These are phyloP conservation scores for Ustilago loliicola DNA, from an alignment of 1,284 basidiomycete species.

Conservation along the genomic window DNA sequence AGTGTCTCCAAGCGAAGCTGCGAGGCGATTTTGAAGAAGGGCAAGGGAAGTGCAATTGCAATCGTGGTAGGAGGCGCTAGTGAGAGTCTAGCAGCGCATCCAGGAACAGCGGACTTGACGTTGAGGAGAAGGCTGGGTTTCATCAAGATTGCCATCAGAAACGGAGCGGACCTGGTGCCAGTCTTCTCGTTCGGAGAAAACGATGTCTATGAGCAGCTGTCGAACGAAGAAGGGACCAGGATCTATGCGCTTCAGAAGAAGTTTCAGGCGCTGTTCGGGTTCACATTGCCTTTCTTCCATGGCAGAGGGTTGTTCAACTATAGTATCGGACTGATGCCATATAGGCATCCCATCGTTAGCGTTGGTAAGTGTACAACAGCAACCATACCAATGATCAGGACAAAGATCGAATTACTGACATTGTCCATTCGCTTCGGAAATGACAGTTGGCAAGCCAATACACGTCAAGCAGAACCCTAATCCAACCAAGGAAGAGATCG, in stretches of 20 bases:
- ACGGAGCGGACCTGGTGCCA: slow-evolving; percentile 75
- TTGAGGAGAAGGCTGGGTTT: slow-evolving; percentile 83
- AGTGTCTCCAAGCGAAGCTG: slow-evolving; percentile 92
- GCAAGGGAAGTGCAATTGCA: slow-evolving; percentile 78
- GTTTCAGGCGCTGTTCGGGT: slow-evolving; percentile 80
- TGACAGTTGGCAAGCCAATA: slow-evolving; percentile 83
- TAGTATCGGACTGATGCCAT: slow-evolving; percentile 83
- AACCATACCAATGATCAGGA: not conserved
- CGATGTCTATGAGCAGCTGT: slow-evolving; percentile 97
- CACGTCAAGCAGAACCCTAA: slow-evolving; percentile 82
- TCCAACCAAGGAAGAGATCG: slow-evolving; percentile 84
- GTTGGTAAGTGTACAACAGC: slow-evolving; percentile 74
- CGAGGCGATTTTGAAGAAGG: slow-evolving; percentile 81
- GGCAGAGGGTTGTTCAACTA: slow-evolving; percentile 81
- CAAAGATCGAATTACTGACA: not conserved
- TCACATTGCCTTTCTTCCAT: slow-evolving; percentile 95
- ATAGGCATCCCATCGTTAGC: slow-evolving; percentile 91
- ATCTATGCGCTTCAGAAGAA: slow-evolving; percentile 75
- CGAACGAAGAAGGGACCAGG: slow-evolving; percentile 91
- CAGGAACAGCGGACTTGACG: slow-evolving; percentile 93
- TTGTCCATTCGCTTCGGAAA: not conserved
- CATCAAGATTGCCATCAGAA: slow-evolving; percentile 94
- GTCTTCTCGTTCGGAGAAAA: slow-evolving; percentile 88
- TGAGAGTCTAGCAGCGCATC: slow-evolving; percentile 91
- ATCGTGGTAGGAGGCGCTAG: slow-evolving; percentile 98